These are phyloP conservation scores for Hypseocharis bilobata DNA, from an alignment of 441 rosid species.

Conservation along the genomic window DNA sequence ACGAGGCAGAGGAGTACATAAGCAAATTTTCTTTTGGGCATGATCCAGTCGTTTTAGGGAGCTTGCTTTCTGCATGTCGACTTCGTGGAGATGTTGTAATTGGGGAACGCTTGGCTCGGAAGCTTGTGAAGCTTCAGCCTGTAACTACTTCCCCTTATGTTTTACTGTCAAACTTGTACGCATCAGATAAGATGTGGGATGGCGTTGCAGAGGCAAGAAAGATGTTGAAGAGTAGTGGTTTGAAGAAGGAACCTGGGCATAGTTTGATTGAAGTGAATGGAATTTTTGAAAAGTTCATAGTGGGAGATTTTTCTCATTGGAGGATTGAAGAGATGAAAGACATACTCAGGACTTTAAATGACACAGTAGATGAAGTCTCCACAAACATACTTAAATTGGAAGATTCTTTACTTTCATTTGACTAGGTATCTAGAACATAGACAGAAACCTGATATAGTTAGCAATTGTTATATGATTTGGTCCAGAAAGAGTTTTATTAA, in stretches of 20 bases:
- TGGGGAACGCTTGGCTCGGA: conserved; percentile 40
- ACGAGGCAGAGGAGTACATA: conserved; percentile 39
- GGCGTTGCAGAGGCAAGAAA: conserved; percentile 45
- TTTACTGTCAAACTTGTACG: conserved; percentile 48
- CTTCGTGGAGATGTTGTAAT: conserved; percentile 35
- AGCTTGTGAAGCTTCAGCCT: conserved; percentile 38
- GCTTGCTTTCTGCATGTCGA: conserved; percentile 54
- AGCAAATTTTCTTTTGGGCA: conserved; percentile 29
- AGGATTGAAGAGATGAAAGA: conserved; percentile 35
- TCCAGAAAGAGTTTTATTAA: neutral
- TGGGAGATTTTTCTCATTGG: conserved; percentile 37
- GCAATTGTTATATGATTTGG: too few species aligned
- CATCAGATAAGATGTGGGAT: conserved; percentile 51
- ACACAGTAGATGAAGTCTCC: neutral
- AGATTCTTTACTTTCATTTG: neutral
- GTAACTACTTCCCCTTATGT: conserved; percentile 47
- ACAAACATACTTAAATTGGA: neutral
- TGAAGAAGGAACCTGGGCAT: conserved; percentile 51
- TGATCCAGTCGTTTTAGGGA: conserved; percentile 45
- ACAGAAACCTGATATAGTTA: too few species aligned
- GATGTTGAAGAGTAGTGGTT: conserved; percentile 48
- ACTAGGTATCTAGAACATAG: too few species aligned
- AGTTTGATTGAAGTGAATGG: conserved; percentile 46
- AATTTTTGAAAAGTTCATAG: conserved; percentile 34
- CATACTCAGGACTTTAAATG: neutral